Evolutionary conservation across 2,329 filamentous ascomycete species (phyloP).

Genomic region (Cladosporium sp.): DNA sequence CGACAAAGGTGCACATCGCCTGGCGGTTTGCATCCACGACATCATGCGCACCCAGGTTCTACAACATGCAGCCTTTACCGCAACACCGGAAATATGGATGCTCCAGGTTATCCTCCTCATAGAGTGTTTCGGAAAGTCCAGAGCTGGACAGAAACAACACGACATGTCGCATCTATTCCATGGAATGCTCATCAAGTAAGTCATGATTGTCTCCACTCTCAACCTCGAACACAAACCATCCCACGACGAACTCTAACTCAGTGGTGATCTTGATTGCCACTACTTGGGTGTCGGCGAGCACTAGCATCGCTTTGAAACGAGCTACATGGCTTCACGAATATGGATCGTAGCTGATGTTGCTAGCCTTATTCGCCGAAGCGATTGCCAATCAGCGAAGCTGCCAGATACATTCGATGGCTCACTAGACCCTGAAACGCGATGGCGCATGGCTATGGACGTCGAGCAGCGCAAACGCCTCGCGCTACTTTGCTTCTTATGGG

Average conservation of each 20-base stretch:
- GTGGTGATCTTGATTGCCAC: too few species aligned
- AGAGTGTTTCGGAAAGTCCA: conserved; percentile 61
- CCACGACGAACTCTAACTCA: too few species aligned
- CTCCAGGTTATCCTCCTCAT: conserved; percentile 59
- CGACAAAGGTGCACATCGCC: conserved; percentile 54
- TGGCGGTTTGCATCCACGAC: conserved; percentile 60
- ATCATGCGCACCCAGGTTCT: conserved; percentile 58
- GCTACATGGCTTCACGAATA: too few species aligned
- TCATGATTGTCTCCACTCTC: too few species aligned
- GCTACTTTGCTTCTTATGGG: conserved; percentile 63
- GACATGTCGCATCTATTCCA: conserved; percentile 61
- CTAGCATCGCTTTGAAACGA: too few species aligned
- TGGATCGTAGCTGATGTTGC: neutral
- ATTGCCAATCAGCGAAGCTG: conserved; percentile 45
- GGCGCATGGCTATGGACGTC: conserved; percentile 51
- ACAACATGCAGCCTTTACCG: conserved; percentile 52
- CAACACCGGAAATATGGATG: conserved; percentile 58
- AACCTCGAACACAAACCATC: too few species aligned
- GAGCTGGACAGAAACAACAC: conserved; percentile 59
- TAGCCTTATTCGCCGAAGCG: conserved; percentile 47
- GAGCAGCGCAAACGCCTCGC: conserved; percentile 59
- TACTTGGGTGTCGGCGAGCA: too few species aligned
- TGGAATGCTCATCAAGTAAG: conserved; percentile 48
- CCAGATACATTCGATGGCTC: conserved; percentile 34
- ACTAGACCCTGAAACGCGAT: conserved; percentile 43